Evolutionary conservation across 2,329 filamentous ascomycete species (phyloP).

Genomic region (Penicillium sp.): DNA sequence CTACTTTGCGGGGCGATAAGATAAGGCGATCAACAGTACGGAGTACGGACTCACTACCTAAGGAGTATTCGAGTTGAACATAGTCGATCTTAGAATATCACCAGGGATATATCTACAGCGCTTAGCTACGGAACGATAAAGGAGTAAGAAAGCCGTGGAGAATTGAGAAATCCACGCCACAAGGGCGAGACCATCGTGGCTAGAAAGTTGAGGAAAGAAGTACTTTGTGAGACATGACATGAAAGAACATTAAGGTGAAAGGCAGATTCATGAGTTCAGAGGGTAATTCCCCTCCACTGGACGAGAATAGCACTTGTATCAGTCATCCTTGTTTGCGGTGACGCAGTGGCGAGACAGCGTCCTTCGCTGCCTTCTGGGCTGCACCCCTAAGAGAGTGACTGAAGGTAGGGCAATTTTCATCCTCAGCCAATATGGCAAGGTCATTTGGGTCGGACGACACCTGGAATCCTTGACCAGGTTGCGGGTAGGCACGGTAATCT

Average conservation of each 20-base stretch:
- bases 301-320: neutral
- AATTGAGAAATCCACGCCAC: too few relatives aligned
- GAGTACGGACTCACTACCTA: too few relatives aligned
- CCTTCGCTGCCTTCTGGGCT: neutral
- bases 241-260: neutral
- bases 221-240: neutral
- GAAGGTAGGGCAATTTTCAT: slow-evolving; percentile 54
- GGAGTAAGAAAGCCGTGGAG: neutral
- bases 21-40: too few relatives aligned
- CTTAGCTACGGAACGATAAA: neutral
- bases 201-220: neutral
- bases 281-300: neutral
- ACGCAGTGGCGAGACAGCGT: neutral
- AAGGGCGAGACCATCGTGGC: too few relatives aligned
- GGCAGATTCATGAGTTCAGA: neutral
- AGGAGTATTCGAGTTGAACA: too few relatives aligned
- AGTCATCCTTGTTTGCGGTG: neutral
- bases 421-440: slow-evolving; percentile 60
- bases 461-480: slow-evolving; percentile 59
- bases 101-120: too few relatives aligned
- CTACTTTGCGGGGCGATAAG: slow-evolving; percentile 11
- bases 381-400: slow-evolving; percentile 41
- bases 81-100: too few relatives aligned
- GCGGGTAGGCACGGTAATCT: slow-evolving; percentile 60
- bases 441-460: slow-evolving; percentile 57